phyloP scores from a whole-genome alignment of 345 rosid genomes.

The Hypericum perforatum region DNA sequence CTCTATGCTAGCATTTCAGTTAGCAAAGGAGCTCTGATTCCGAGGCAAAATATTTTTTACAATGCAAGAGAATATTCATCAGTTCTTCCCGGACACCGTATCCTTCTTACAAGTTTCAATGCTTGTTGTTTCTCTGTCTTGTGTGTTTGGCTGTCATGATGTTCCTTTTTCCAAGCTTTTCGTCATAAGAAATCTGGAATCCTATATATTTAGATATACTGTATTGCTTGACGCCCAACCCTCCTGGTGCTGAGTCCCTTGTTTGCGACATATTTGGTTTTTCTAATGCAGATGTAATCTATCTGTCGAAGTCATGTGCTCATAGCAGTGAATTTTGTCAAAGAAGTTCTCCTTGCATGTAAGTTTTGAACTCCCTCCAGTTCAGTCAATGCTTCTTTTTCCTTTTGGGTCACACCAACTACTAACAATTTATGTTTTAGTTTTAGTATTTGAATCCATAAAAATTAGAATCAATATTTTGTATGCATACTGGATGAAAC shows the following conservation, averaged over 20 bases:
- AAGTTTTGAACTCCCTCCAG: constrained; percentile 25
- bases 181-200: constrained; percentile 6
- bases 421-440: no score
- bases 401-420: background rate
- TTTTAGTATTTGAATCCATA: no score
- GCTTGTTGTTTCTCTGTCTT: constrained; percentile 1
- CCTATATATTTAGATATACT: constrained; percentile 59
- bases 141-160: constrained; percentile 3
- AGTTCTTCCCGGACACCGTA: constrained; percentile 56
- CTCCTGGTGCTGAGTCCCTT: constrained; percentile 39
- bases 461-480: no score
- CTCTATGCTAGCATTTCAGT: constrained; percentile 26
- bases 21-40: constrained; percentile 22
- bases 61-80: constrained; percentile 27
- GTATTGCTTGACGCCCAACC: constrained; percentile 32
- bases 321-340: constrained; percentile 29
- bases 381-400: background rate
- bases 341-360: constrained; percentile 60
- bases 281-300: constrained; percentile 17
- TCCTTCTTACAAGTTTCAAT: constrained; percentile 30
- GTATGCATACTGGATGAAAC: no score
- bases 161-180: constrained; percentile 5
- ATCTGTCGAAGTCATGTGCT: constrained; percentile 27
- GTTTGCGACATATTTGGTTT: constrained; percentile 39
- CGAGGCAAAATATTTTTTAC: constrained; percentile 35